These are phyloP conservation scores for Sugiyamaella neomexicana DNA, from an alignment of 1,139 yeast genomes.

Conservation along the genomic window DNA sequence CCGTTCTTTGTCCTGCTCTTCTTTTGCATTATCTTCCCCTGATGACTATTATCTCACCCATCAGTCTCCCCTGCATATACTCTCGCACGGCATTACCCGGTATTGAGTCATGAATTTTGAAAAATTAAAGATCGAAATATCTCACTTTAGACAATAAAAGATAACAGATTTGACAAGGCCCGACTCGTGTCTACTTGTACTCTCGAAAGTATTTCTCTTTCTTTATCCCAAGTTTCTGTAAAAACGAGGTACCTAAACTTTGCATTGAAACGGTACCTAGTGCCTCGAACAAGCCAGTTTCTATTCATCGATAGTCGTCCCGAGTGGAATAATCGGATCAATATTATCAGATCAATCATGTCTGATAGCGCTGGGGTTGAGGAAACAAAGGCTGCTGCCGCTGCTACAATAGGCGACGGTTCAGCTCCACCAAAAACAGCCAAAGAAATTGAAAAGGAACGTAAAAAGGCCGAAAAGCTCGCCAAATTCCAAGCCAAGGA, in stretches of 20 bases:
- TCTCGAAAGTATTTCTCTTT: background rate
- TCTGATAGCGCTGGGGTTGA: constrained; percentile 20
- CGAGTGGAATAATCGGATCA: background rate
- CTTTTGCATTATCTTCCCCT: no score
- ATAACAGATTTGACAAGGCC: background rate
- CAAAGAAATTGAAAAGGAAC: constrained; percentile 75
- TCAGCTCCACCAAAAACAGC: constrained; percentile 39
- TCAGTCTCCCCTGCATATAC: background rate
- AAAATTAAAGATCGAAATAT: constrained; percentile 12
- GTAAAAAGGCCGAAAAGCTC: constrained; percentile 93
- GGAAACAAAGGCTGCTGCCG: background rate
- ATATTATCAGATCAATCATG: constrained; percentile 23
- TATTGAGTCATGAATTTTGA: constrained; percentile 13
- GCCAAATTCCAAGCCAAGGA: constrained; percentile 94
- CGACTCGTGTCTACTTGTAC: background rate
- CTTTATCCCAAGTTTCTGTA: constrained; percentile 1
- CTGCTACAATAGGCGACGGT: constrained; percentile 16
- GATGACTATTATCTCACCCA: no score
- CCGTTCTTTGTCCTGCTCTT: no score
- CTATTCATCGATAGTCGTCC: background rate
- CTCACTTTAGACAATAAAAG: background rate
- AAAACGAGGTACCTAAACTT: constrained; percentile 8
- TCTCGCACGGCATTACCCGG: constrained; percentile 16
- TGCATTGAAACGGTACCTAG: constrained; percentile 15
- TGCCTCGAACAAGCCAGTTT: constrained; percentile 11